Evolutionary conservation across 139 green algal species (phyloP).

Genomic region (Mesotaenium endlicherianum): DNA sequence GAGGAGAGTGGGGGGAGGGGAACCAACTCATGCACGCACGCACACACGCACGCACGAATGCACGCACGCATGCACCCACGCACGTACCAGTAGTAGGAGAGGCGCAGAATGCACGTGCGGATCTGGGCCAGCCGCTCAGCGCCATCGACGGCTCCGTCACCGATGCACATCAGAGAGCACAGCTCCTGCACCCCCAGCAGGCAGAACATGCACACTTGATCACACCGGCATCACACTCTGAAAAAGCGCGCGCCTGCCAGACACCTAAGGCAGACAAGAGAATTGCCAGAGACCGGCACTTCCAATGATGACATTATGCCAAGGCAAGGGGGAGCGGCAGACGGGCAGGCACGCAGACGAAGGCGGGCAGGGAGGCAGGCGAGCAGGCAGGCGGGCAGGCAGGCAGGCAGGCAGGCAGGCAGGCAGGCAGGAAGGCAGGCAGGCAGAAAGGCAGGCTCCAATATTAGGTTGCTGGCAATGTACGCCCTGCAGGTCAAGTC

Average conservation of each 20-base stretch:
- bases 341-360: no score
- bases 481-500: no score
- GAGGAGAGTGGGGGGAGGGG: no score
- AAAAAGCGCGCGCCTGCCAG: not conserved
- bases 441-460: not conserved
- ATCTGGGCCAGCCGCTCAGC: not conserved
- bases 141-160: not conserved
- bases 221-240: not conserved
- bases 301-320: no score
- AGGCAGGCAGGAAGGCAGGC: not conserved
- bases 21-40: no score
- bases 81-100: slow-evolving; percentile 65
- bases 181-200: not conserved
- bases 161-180: not conserved
- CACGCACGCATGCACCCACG: no score
- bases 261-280: not conserved
- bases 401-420: not conserved
- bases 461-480: not conserved
- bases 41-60: no score
- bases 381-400: no score
- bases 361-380: no score
- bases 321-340: no score
- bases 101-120: slow-evolving; percentile 54
- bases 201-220: not conserved
- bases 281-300: no score